Base-by-base conservation (phyloP, 1,139 yeast genomes). In the Eremothecium coryli region DNA sequence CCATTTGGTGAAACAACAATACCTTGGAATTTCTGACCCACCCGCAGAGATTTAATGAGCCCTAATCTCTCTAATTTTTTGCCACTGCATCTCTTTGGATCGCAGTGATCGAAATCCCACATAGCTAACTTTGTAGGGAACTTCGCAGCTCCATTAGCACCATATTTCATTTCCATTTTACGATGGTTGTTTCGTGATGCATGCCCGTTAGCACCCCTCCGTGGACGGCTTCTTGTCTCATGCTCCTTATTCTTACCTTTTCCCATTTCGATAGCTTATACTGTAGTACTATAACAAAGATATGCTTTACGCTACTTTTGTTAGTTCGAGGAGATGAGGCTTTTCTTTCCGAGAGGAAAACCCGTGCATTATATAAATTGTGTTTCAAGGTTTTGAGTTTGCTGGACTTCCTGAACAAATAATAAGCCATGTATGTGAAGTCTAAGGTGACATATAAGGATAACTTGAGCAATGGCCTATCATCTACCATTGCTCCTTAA, bases 71-170 rank as follows among this genome's bases (percentile, higher is more conserved):
- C 95, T 24, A 90, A 66, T 56, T 88, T 90, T 63, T 90, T 90
- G 16, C 98, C 99, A 44, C 94, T 81, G 54, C 99, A 90, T 54
- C 97, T 70, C 56, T 93, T 93, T 3, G 99, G 99, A 60, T 90
- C 98, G 62, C 99, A 90, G 57, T 90, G 99, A 49, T 88, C 95
- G 54, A 93, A 90, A 60, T 90, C 90, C 96, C 93, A 82, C 93
- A 82, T 82, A 8, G 88, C 90, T 25, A 81, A 50, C 51, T 79
- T 79, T 16, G 79, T 72, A 1, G 86, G 90, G 47, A 78, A 77
- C 31, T 66, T 76, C 30, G 72, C 60, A 2, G 73, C 72, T 5
- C 42, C 40, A 2, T 23, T 32, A 14, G 42, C 45, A 12, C 45
- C 46, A 34, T 56, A 59, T 32, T 52, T 61, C 37, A 52, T 44